Base-by-base conservation (phyloP, 2,329 filamentous ascomycete species). In the Microdochium bolleyi region DNA sequence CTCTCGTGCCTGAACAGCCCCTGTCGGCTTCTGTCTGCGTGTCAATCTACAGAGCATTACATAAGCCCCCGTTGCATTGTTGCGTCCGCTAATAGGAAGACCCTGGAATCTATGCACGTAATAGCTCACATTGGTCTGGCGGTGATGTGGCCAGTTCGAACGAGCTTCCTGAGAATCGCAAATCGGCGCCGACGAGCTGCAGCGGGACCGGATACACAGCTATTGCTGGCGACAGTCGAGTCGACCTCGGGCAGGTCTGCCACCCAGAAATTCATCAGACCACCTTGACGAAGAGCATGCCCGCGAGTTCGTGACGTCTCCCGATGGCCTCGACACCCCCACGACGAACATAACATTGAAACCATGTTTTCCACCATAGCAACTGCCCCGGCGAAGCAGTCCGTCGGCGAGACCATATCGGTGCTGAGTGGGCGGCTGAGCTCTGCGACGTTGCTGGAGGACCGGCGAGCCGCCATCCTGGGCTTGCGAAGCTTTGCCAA, bases 401-500 rank as follows among this genome's bases (percentile, higher is more conserved):
- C 90, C 64, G 94, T 92, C 61, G 87, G 89, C 65, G 91, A 96
- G 67, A 96, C 94, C 44, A 99, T 99, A 68, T 88, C 86, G 56
- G 88, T 92, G 44, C 78, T 97, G 55, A 95, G 91, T 70, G 86
- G 85, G 63, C 88, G 94, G 53, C 82, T 99, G 38, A 84, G 86
- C 65, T 96, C 89, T 60, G 90, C 92, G 48, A 96, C 91, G 1
- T 79, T 99, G 16, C 82, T 99, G 41, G 94, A 99, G 72, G 95
- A 99, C 69, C 87, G 95, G 52, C 85, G 94, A 57, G 92, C 90
- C 53, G 92, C 94, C 48, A 96, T 99, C 49, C 81, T 95, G 27
- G 94, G 94, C 19, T 77, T 99, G 37, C 83, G 95, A 61, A 96
- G 92, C 72, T 97, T 99, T 69, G 90, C 94, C 44, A 97, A 97